Conservation (phyloP, 495 filamentous ascomycete genomes). For the Aspergillus affinis region DNA sequence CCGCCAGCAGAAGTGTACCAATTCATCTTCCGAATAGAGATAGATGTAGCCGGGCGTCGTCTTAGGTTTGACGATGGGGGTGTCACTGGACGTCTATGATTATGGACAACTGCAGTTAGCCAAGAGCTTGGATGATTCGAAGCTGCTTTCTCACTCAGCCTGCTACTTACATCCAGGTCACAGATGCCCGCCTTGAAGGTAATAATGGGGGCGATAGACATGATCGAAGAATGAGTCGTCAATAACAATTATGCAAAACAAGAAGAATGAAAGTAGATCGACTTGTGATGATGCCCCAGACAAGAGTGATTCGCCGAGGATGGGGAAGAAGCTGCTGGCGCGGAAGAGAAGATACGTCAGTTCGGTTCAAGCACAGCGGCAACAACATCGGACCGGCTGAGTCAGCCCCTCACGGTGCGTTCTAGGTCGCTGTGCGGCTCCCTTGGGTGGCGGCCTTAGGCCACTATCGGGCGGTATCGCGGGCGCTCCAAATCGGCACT, state of each 20-base stretch:
- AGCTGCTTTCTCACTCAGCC: conserved; percentile 8
- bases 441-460: conserved; percentile 1
- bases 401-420: conserved; percentile 26
- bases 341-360: conserved; percentile 39
- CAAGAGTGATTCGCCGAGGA: neutral
- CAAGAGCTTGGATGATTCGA: neutral
- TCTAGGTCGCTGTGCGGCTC: conserved; percentile 17
- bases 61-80: conserved; percentile 65
- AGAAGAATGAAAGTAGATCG: neutral
- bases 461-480: conserved; percentile 18
- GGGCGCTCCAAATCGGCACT: conserved; percentile 31
- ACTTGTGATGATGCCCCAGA: neutral
- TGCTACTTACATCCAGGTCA: conserved; percentile 70
- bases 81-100: conserved; percentile 54
- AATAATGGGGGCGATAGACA: conserved; percentile 84
- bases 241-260: neutral
- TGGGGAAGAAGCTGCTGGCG: neutral
- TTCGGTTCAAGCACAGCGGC: conserved; percentile 2
- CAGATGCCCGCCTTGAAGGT: conserved; percentile 97
- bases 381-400: neutral
- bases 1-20: conserved; percentile 97
- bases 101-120: conserved; percentile 16
- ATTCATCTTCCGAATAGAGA: conserved; percentile 90
- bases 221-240: conserved; percentile 30
- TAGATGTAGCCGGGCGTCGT: conserved; percentile 84